Evolutionary conservation across 257 asterid genomes (phyloP).

Genomic region (Eustoma russellianum): DNA sequence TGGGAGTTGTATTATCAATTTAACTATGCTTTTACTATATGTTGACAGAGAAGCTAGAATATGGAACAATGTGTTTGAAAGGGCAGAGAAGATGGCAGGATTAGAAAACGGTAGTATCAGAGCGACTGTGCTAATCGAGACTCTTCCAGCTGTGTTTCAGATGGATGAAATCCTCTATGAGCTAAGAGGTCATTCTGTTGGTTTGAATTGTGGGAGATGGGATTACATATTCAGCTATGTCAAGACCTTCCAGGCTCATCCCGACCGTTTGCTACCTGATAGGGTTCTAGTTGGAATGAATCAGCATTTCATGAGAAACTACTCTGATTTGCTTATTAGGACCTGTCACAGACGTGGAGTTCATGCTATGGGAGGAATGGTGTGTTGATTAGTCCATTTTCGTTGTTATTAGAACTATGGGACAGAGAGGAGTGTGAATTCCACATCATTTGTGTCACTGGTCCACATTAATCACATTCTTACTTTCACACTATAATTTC

Average conservation of each 20-base stretch:
- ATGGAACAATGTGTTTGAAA: slow-evolving; percentile 74
- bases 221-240: slow-evolving; percentile 94
- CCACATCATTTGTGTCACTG: too few species aligned
- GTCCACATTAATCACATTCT: too few species aligned
- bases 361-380: slow-evolving; percentile 99
- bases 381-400: too few species aligned
- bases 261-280: slow-evolving; percentile 82
- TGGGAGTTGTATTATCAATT: too few species aligned
- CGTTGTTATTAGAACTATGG: too few species aligned
- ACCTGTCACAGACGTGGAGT: slow-evolving; percentile 88
- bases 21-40: neutral
- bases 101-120: slow-evolving; percentile 81
- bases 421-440: too few species aligned
- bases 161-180: slow-evolving; percentile 89
- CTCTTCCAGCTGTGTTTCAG: slow-evolving; percentile 94
- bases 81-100: slow-evolving; percentile 66
- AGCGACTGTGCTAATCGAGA: slow-evolving; percentile 87
- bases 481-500: too few species aligned
- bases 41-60: slow-evolving; percentile 76
- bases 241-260: slow-evolving; percentile 84
- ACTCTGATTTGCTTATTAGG: slow-evolving; percentile 74
- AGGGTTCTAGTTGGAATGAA: slow-evolving; percentile 83
- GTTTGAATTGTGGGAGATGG: slow-evolving; percentile 95
- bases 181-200: slow-evolving; percentile 69
- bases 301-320: slow-evolving; percentile 86